Evolutionary conservation across 2,329 filamentous ascomycete species (phyloP).

Genomic region (Fusarium vanettenii): DNA sequence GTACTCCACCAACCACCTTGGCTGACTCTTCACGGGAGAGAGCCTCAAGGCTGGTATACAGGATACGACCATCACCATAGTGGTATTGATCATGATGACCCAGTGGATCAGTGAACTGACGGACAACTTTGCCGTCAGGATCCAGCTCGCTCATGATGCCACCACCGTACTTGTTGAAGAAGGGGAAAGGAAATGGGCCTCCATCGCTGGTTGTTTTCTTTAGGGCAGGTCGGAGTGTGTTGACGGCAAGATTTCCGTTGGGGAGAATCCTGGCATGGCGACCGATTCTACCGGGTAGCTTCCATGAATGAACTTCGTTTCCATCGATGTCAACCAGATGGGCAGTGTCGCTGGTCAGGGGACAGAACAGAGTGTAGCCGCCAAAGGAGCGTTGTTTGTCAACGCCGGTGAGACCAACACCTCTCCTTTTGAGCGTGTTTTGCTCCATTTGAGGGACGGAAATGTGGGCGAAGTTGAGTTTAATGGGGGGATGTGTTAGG

Average conservation of each 20-base stretch:
- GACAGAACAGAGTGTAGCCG: constrained; percentile 46
- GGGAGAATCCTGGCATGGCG: constrained; percentile 43
- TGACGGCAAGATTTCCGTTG: constrained; percentile 46
- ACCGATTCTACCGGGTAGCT: constrained; percentile 44
- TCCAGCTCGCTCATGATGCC: constrained; percentile 47
- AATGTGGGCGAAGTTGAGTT: neutral
- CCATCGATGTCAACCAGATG: constrained; percentile 45
- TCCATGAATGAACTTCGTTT: constrained; percentile 44
- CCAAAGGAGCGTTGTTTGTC: constrained; percentile 42
- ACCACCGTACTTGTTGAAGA: constrained; percentile 47
- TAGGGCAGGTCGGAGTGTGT: constrained; percentile 36
- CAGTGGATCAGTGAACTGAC: constrained; percentile 43
- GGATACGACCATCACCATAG: constrained; percentile 41
- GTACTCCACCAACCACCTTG: constrained; percentile 44
- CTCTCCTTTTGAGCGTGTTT: constrained; percentile 45
- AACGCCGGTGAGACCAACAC: constrained; percentile 43
- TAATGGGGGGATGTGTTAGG: rapidly evolving
- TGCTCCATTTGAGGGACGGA: constrained; percentile 39
- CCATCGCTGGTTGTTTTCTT: constrained; percentile 33
- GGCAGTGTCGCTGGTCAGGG: constrained; percentile 42
- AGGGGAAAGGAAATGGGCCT: constrained; percentile 41
- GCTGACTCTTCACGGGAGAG: constrained; percentile 41
- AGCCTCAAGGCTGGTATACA: constrained; percentile 44
- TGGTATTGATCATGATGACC: constrained; percentile 47
- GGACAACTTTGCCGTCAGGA: constrained; percentile 36